Evolutionary conservation across 169 alveolate genomes (phyloP), one percentile per base, ranked within the genome.

Genomic region (Eimeria sp.): DNA sequence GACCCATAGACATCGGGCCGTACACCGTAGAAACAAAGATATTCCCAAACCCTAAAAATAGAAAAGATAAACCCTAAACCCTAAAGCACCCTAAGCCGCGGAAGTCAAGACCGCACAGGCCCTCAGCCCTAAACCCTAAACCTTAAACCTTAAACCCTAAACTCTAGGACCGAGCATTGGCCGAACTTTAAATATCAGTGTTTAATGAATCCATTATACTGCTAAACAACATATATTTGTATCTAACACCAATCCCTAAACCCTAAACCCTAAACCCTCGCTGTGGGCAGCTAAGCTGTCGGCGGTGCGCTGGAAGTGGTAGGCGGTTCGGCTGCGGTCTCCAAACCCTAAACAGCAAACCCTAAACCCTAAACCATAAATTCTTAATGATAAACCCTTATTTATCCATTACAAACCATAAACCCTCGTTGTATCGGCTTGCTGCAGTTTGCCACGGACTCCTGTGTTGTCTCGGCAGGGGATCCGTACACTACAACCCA

Each of bases 221-320:
- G 20, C 1, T 7, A 3, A 16, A n/a, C 1, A 9, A 20, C 20
- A 25, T 18, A 61, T 5, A 61, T 61, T 61, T 61, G n/a, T 61
- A 13, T 0, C 3, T 16, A 54, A 61, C 70, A 5, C 7, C 70
- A 61, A 61, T 14, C 70, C 70, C 70, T 61, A 61, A 61, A 61
- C 70, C 80, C 80, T 70, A 70, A 70, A 34, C 80, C 80, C 47
- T 70, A 70, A 70, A 70, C 80, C 80, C 80, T 70, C 2, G 80
- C 43, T 70, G 47, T 16, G 43, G 70, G 80, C 47, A n/a, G 80
- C 80, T 34, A 47, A 13, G 63, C 87, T 34, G 87, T 76, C 87
- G 87, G 87, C 87, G 57, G 87, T 45, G 87, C 49, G 87, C 27
- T 76, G 40, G 63, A 22, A 22, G 87, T 5, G 30, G 34, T n/a